Conservation (phyloP, 192 early-diverging fungal species). For the Gamsiella multidivaricata region DNA sequence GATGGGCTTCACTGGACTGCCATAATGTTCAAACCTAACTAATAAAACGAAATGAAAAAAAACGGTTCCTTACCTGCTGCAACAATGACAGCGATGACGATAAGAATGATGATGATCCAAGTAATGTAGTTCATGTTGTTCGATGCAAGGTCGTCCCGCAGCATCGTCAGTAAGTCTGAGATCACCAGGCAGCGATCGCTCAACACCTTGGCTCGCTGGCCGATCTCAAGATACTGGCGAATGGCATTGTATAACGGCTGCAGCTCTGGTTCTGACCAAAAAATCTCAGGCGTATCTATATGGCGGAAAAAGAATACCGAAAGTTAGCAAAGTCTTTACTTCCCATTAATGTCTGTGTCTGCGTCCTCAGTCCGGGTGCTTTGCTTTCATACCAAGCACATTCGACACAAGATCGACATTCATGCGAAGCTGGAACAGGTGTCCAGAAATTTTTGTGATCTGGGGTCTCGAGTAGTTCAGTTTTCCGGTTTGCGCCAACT, state of each 20-base stretch:
- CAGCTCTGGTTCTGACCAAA: conserved; percentile 83
- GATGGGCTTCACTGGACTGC: too few relatives aligned
- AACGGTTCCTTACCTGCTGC: conserved; percentile 19
- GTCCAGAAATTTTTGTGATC: conserved; percentile 67
- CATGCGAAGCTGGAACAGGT: conserved; percentile 80
- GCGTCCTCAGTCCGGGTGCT: too few relatives aligned
- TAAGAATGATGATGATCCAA: conserved; percentile 73
- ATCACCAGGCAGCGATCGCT: conserved; percentile 69
- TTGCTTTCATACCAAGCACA: conserved; percentile 74
- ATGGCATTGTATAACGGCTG: conserved; percentile 84
- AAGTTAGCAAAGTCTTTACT: neutral
- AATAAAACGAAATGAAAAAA: too few relatives aligned
- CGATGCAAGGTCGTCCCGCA: conserved; percentile 68
- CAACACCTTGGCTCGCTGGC: conserved; percentile 68
- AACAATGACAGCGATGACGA: conserved; percentile 60
- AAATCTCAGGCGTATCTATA: conserved; percentile 81
- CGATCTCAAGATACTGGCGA: conserved; percentile 77
- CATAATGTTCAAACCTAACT: too few relatives aligned
- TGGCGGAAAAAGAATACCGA: neutral
- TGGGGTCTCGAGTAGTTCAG: conserved; percentile 61
- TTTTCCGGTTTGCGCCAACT: conserved; percentile 66
- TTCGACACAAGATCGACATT: conserved; percentile 87
- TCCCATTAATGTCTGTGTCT: too few relatives aligned
- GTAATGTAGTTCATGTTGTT: conserved; percentile 69
- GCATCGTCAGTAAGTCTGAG: conserved; percentile 69